Conservation (phyloP, 306 rosid genomes). For the Begonia loranthoides region DNA sequence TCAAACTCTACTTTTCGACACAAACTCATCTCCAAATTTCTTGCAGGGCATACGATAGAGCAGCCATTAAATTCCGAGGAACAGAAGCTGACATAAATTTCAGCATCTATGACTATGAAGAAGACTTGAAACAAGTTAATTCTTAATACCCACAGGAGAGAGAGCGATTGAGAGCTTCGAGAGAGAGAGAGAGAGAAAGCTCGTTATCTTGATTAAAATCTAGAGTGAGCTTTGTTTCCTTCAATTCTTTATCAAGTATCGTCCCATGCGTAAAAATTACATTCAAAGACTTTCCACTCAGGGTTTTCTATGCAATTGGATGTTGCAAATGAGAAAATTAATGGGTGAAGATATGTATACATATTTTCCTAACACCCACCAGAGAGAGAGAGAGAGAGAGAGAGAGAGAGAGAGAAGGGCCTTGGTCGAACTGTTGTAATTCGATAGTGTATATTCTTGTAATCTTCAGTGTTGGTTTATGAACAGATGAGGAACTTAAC, state of each 20-base stretch:
- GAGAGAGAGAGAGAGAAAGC: too few relatives aligned
- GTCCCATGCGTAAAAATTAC: too few relatives aligned
- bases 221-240: too few relatives aligned
- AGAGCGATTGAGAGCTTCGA: too few relatives aligned
- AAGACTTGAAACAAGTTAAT: conserved; percentile 79
- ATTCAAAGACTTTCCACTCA: too few relatives aligned
- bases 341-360: too few relatives aligned
- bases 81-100: conserved; percentile 91
- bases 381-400: too few relatives aligned
- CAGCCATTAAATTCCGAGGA: conserved; percentile 92
- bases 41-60: conserved; percentile 90
- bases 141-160: neutral
- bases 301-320: neutral
- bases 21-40: neutral
- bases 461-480: neutral
- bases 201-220: too few relatives aligned
- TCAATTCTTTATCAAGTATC: neutral
- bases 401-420: too few relatives aligned
- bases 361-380: too few relatives aligned
- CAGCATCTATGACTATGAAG: conserved; percentile 75
- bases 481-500: conserved; percentile 79
- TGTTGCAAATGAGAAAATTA: neutral
- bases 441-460: too few relatives aligned
- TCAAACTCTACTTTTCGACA: neutral
- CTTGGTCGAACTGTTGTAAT: too few relatives aligned